Conservation (phyloP, 208 protist genomes). For the Kentomonas sorsogonicus region DNA sequence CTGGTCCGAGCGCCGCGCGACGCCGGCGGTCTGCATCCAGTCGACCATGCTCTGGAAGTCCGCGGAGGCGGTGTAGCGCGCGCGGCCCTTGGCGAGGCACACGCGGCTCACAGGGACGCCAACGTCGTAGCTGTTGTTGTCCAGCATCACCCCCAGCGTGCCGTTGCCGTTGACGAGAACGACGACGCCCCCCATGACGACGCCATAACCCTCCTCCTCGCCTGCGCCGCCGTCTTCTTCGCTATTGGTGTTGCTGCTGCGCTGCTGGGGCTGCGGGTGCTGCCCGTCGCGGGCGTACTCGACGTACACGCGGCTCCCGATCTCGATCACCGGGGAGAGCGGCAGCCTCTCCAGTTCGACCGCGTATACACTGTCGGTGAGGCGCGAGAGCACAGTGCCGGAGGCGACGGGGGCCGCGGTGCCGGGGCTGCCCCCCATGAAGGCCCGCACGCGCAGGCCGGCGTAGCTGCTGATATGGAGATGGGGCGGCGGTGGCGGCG, state of each 20-base stretch:
- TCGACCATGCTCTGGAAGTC: constrained; percentile 56
- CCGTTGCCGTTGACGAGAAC: constrained; percentile 77
- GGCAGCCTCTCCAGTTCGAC: constrained; percentile 52
- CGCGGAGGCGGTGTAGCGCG: constrained; percentile 36
- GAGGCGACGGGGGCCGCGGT: constrained; percentile 37
- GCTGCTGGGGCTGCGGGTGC: not conserved
- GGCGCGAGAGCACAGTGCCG: constrained; percentile 48
- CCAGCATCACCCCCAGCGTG: constrained; percentile 69
- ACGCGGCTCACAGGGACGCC: constrained; percentile 67
- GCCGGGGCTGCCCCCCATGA: constrained; percentile 45
- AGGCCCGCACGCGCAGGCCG: constrained; percentile 42
- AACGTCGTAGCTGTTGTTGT: constrained; percentile 81
- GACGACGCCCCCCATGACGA: constrained; percentile 59
- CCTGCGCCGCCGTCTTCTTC: not conserved
- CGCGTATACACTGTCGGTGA: constrained; percentile 66
- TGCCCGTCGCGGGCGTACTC: constrained; percentile 30
- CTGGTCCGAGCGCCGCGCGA: constrained; percentile 56
- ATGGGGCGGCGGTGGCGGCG: not conserved
- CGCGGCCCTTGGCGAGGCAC: constrained; percentile 41
- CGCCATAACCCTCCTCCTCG: constrained; percentile 19
- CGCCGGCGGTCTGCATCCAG: constrained; percentile 71
- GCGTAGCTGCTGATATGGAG: not conserved
- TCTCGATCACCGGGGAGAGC: constrained; percentile 66
- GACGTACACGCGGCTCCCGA: constrained; percentile 73
- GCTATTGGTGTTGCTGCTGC: not conserved